Evolutionary conservation across 768 basidiomycete genomes (phyloP).

Genomic region (Boletus fagicola): DNA sequence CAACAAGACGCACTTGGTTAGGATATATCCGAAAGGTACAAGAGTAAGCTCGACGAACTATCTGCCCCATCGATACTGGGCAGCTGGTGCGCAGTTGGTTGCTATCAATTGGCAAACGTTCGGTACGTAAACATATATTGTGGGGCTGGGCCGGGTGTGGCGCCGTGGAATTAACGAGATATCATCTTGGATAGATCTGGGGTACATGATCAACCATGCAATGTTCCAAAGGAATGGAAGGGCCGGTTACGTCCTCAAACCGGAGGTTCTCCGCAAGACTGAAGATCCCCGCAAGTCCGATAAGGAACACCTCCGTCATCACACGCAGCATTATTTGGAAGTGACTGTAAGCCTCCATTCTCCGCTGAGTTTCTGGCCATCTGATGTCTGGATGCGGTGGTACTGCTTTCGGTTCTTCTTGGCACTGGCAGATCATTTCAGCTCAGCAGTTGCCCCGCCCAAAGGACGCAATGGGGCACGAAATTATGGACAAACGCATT

Average conservation of each 20-base stretch:
- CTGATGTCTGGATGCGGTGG: background rate
- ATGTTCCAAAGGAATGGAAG: conserved; percentile 95
- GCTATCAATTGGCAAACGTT: conserved; percentile 98
- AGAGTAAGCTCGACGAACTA: conserved; percentile 85
- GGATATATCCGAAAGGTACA: conserved; percentile 84
- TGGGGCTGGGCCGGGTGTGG: background rate
- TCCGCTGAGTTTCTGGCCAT: background rate
- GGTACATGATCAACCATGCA: conserved; percentile 89
- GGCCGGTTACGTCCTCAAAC: conserved; percentile 88
- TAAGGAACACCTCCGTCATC: conserved; percentile 53
- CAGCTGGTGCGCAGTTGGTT: conserved; percentile 82
- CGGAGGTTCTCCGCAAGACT: conserved; percentile 64
- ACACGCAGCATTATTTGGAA: conserved; percentile 60
- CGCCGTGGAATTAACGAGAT: background rate
- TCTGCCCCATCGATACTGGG: conserved; percentile 87
- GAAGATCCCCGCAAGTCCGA: conserved; percentile 51
- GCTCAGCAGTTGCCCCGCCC: conserved; percentile 86
- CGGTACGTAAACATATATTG: conserved; percentile 49
- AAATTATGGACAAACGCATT: conserved; percentile 55
- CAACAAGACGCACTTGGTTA: conserved; percentile 74
- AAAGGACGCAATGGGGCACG: conserved; percentile 59
- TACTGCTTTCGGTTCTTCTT: background rate
- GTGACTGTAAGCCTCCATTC: conserved; percentile 48
- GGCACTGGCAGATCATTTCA: conserved; percentile 60
- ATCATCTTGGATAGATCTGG: conserved; percentile 59